Evolutionary conservation across 106 monocot species (phyloP), one percentile per base, ranked within the genome.

Genomic region (Dendrobium huoshanense): DNA sequence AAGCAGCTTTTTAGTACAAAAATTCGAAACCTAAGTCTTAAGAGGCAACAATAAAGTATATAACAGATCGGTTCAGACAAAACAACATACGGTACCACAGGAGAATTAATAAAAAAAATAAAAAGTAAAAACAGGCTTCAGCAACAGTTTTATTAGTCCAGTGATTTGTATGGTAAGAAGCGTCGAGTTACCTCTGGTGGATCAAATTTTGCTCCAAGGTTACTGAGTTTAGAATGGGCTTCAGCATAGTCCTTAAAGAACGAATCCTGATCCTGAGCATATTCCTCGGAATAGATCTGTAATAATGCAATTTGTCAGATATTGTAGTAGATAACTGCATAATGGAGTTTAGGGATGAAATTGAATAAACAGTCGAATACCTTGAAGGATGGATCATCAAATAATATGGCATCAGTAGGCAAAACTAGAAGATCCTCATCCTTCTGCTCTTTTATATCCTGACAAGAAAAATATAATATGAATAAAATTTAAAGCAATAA

Each of bases 221-320:
- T 85, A 84, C 99, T 99, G 45, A 99, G 95, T 79, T 91, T 93
- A 33, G 99, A 93, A 88, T 99, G 99, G 79, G 99, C 95, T 86
- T 99, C 99, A 42, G 99, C 95, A 82, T 99, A 99, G 54, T 99
- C 99, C 79, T 95, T 88, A 44, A 99, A 95, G 77, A 95, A 99
- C 40, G 84, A 87, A 59, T 93, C 91, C 79, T 91, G 87, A 79
- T 99, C 95, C 82, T 88, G 86, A 17, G 99, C 95, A 82, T 99
- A 99, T 83, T 95, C 95, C 86, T 95, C 95, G 56, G 99, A 92
- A 85, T 91, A 93, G 45, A 86, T 80, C 99, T 99, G 81, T 33
- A 81, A 77, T 41, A 1, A 29, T 77, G 4, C 11, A 40, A 20
- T 75, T 73, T 8, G 5, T 81, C 11, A 18, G 31, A 43, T 24